Conservation (phyloP, 768 basidiomycete species). For the Boletus fagicola region DNA sequence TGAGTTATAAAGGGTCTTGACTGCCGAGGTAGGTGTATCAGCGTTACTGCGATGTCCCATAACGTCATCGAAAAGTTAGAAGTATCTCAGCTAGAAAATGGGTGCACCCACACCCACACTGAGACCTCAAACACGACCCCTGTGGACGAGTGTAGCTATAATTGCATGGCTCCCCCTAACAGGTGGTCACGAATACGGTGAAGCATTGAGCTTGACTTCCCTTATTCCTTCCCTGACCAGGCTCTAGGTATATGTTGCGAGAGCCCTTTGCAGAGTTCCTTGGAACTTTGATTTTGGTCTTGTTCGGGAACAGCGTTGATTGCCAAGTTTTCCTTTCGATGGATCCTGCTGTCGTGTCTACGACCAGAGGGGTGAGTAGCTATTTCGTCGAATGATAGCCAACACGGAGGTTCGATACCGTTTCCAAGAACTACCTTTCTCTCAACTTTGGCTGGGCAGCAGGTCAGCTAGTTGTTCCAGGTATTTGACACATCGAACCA, state of each 20-base stretch:
- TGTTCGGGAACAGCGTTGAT: constrained; percentile 54
- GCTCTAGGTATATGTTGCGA: constrained; percentile 39
- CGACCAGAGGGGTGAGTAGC: constrained; percentile 49
- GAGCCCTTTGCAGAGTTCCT: constrained; percentile 64
- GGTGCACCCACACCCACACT: not conserved
- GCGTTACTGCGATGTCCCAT: not conserved
- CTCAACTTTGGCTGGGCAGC: constrained; percentile 25
- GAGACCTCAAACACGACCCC: not conserved
- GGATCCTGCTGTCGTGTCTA: constrained; percentile 40
- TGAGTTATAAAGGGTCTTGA: not conserved
- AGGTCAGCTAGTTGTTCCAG: constrained; percentile 2
- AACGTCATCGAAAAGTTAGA: not conserved
- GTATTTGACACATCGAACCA: not conserved
- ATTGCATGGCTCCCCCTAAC: constrained; percentile 39
- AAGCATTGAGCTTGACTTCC: constrained; percentile 4
- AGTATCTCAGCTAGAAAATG: not conserved
- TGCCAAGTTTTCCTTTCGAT: constrained; percentile 51
- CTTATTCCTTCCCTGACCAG: not conserved
- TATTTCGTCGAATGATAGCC: not conserved
- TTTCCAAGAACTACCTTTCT: constrained; percentile 16
- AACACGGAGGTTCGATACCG: not conserved
- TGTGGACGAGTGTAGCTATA: not conserved
- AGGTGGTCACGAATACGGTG: constrained; percentile 53
- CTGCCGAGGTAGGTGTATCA: not conserved
- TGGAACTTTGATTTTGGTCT: constrained; percentile 50